phyloP scores from a whole-genome alignment of 2,329 filamentous ascomycete genomes.

The Aspergillus unguis region DNA sequence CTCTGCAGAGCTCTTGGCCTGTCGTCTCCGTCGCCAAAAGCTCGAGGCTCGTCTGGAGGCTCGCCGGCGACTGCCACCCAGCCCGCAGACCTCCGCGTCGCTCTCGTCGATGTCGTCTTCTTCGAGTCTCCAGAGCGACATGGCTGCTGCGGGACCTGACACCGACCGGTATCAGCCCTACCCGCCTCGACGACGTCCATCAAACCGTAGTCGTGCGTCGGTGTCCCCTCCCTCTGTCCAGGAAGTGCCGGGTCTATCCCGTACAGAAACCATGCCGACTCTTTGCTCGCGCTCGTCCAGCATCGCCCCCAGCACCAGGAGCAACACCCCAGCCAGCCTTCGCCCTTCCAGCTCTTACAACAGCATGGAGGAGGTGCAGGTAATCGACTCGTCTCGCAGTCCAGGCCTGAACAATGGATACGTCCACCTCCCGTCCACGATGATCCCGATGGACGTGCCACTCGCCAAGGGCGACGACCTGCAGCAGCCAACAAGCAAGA shows the following conservation, averaged over 20 bases:
- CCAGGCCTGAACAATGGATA: conserved; percentile 37
- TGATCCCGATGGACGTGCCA: conserved; percentile 15
- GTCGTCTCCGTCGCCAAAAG: conserved; percentile 37
- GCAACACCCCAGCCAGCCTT: conserved; percentile 41
- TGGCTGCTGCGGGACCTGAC: conserved; percentile 31
- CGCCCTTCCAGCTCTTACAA: conserved; percentile 38
- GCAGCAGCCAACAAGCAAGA: conserved; percentile 43
- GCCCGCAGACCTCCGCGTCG: conserved; percentile 26
- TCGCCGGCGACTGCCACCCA: conserved; percentile 28
- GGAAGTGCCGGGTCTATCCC: conserved; percentile 43
- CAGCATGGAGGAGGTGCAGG: conserved; percentile 30
- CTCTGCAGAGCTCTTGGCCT: conserved; percentile 35
- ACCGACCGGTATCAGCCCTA: conserved; percentile 38
- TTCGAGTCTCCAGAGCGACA: conserved; percentile 14
- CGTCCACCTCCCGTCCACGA: conserved; percentile 28
- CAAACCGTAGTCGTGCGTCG: conserved; percentile 35
- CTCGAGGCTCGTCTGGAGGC: conserved; percentile 29
- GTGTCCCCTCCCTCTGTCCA: conserved; percentile 44
- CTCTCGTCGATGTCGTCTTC: conserved; percentile 19
- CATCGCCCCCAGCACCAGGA: conserved; percentile 41
- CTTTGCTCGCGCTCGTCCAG: conserved; percentile 45
- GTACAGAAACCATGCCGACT: conserved; percentile 40
- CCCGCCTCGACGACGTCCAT: conserved; percentile 26
- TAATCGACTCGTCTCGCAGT: conserved; percentile 34
- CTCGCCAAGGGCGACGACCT: conserved; percentile 34